Evolutionary conservation across 768 basidiomycete genomes (phyloP).

Genomic region (Leccinum variicolor): DNA sequence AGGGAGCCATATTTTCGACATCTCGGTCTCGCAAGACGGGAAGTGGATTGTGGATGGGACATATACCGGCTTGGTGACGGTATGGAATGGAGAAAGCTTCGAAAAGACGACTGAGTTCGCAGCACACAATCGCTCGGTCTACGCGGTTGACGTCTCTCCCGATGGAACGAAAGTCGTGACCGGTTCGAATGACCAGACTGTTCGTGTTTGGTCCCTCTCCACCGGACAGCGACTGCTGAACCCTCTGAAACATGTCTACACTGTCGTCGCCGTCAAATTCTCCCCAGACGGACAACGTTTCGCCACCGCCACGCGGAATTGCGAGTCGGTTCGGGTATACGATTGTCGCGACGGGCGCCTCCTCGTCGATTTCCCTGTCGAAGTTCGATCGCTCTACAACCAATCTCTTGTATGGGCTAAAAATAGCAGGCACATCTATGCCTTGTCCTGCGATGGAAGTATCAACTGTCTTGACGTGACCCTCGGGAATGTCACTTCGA

Average conservation of each 20-base stretch:
- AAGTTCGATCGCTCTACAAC: not conserved
- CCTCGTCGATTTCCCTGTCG: not conserved
- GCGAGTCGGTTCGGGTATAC: not conserved
- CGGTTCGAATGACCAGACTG: not conserved
- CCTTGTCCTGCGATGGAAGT: not conserved
- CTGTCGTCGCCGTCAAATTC: slow-evolving; percentile 1
- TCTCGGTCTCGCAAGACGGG: not conserved
- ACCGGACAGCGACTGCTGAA: not conserved
- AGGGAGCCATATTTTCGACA: not conserved
- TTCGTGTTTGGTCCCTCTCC: slow-evolving; percentile 6
- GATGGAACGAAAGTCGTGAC: slow-evolving; percentile 3
- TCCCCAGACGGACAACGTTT: slow-evolving; percentile 7
- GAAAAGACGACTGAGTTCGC: not conserved
- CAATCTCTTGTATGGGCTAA: not conserved
- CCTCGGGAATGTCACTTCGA: not conserved
- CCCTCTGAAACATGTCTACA: not conserved
- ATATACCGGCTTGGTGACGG: not conserved
- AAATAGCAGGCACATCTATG: not conserved
- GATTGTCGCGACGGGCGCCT: not conserved
- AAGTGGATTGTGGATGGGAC: not conserved
- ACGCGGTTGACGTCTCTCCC: slow-evolving; percentile 1
- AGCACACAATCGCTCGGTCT: not conserved
- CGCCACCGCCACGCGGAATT: not conserved
- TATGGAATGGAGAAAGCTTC: not conserved
- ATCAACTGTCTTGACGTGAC: not conserved